phyloP scores from a whole-genome alignment of 768 basidiomycete species.

The Rhizopogon roseolus region DNA sequence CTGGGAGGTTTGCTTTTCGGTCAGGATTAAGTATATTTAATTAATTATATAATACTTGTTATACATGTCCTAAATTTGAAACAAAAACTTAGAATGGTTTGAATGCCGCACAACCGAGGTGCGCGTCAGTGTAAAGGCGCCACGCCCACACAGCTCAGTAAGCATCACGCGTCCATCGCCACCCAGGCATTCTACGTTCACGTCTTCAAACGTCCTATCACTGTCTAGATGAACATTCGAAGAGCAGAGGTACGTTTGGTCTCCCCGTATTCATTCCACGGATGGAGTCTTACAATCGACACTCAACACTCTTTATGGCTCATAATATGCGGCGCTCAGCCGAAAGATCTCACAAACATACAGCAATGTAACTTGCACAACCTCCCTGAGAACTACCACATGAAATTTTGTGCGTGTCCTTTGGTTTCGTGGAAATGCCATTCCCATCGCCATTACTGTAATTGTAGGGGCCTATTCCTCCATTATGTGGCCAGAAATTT shows the following conservation, averaged over 20 bases:
- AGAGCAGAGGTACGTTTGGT: conserved; percentile 19
- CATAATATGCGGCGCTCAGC: conserved; percentile 18
- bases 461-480: conserved; percentile 40
- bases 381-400: conserved; percentile 46
- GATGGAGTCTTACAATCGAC: neutral
- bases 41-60: too few species aligned
- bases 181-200: neutral
- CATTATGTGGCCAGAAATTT: conserved; percentile 48
- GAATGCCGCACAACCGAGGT: too few species aligned
- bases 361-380: conserved; percentile 48
- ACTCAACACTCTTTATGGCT: neutral
- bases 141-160: too few species aligned
- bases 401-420: conserved; percentile 23
- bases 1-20: too few species aligned
- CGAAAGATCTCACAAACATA: conserved; percentile 44
- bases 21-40: too few species aligned
- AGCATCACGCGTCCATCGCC: neutral
- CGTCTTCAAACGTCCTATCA: neutral
- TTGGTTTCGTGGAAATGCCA: neutral
- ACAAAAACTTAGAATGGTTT: too few species aligned
- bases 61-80: too few species aligned
- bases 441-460: conserved; percentile 6
- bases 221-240: conserved; percentile 23
- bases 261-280: neutral
- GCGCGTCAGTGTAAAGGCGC: neutral